Base-by-base conservation (phyloP, 2,329 filamentous ascomycete genomes). In the Sphaerulina musiva region DNA sequence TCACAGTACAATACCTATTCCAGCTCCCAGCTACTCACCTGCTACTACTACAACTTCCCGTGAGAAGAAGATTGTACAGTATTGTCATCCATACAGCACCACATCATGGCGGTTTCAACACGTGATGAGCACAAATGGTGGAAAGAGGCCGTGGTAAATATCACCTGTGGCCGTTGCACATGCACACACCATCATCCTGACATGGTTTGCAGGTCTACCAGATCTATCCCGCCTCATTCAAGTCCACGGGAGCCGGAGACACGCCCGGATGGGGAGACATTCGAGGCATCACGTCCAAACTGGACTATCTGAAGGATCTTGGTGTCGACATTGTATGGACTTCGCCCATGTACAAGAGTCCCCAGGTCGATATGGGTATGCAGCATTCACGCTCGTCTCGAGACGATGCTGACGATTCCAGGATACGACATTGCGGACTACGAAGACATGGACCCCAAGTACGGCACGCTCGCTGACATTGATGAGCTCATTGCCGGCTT, bases 281-380 rank as follows among this genome's bases (percentile, higher is more conserved):
- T 34, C 78, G 77, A 1, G 84, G 83, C 10, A 80, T 87, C 49
- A 80, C 83, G 10, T 80, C 80, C 8, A 78, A 84, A 64, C 69
- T 87, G 1, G 81, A 85, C 65, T 84, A 87, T 63, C 73, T 87
- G 46, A 74, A 80, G 48, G 73, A 80, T 2, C 73, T 86, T 0
- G 84, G 83, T 0, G 73, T 84, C 8, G 79, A 87, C 62, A 76
- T 82, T 6, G 73, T 89, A 46, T 88, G 85, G 85, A 69, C 84
- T 0, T 85, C 79, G 43, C 85, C 85, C 2, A 74, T 77, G 10
- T 78, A 75, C 66, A 78, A 78, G 55, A 55, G 46, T 17, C 48
- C 51, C 14, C 54, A 55, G 14, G 53, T 52, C 14, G 56, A 58
- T 45, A 58, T 58, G 55, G 45, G 47, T 20, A 47, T n/a, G 45